These are phyloP conservation scores for Secale cereale DNA, from an alignment of 176 grass and related monocot species.

Conservation along the genomic window DNA sequence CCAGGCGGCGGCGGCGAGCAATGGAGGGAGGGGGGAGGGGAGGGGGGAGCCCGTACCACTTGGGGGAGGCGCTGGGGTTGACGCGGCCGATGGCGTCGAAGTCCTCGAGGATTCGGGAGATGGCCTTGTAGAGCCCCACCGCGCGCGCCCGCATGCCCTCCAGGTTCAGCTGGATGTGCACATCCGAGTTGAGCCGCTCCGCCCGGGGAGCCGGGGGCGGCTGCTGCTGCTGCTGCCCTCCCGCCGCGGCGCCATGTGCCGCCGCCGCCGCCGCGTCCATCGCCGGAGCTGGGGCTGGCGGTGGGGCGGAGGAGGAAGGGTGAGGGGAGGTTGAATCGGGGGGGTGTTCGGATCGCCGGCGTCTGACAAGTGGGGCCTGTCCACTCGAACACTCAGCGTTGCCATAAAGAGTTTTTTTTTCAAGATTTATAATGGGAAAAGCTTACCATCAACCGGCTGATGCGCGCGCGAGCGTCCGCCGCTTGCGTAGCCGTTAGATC, in stretches of 20 bases:
- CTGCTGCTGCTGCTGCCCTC: constrained; percentile 25
- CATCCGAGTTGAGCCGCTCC: constrained; percentile 65
- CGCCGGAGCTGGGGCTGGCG: constrained; percentile 11
- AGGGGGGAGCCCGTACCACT: constrained; percentile 38
- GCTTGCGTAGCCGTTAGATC: no score
- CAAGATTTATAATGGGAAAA: no score
- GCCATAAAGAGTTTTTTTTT: no score
- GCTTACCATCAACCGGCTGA: no score
- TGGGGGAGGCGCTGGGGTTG: constrained; percentile 54
- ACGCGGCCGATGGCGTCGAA: constrained; percentile 68
- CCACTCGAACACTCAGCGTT: neutral
- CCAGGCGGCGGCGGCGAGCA: neutral
- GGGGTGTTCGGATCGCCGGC: neutral
- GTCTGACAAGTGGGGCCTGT: neutral
- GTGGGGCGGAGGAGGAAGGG: neutral
- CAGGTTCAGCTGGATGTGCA: constrained; percentile 86
- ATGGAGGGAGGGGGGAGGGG: neutral
- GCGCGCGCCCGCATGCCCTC: constrained; percentile 84
- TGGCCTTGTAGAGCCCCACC: constrained; percentile 76
- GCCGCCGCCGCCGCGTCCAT: constrained; percentile 43
- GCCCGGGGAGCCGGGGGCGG: constrained; percentile 27
- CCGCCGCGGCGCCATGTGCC: neutral
- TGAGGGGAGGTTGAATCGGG: neutral
- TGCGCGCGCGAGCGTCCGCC: no score
- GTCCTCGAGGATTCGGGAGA: constrained; percentile 88